Evolutionary conservation across 1,139 yeast species (phyloP).

Genomic region (Scheffersomyces illinoinensis): DNA sequence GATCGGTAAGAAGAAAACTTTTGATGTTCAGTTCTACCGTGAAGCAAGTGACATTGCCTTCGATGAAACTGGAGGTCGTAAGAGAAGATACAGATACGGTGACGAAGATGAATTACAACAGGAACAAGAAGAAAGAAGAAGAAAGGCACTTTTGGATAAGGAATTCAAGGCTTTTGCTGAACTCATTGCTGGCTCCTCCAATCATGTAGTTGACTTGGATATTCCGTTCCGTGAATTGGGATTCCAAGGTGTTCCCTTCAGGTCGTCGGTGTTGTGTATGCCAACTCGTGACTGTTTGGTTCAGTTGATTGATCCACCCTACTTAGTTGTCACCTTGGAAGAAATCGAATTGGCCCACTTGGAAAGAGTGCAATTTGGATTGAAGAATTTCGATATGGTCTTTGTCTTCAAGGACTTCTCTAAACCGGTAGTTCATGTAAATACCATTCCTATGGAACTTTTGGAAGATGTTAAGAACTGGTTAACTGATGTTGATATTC

Average conservation of each 20-base stretch:
- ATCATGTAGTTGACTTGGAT: slow-evolving; percentile 82
- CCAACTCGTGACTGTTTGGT: slow-evolving; percentile 97
- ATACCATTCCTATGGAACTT: slow-evolving; percentile 91
- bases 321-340: slow-evolving; percentile 83
- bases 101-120: slow-evolving; percentile 98
- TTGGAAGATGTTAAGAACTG: slow-evolving; percentile 93
- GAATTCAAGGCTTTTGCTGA: slow-evolving; percentile 92
- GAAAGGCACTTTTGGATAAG: slow-evolving; percentile 86
- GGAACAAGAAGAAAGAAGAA: slow-evolving; percentile 96
- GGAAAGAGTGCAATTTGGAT: slow-evolving; percentile 96
- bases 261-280: slow-evolving; percentile 92
- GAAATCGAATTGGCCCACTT: slow-evolving; percentile 94
- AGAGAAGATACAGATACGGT: slow-evolving; percentile 88
- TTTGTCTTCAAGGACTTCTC: slow-evolving; percentile 90
- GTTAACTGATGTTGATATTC: slow-evolving; percentile 95
- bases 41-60: slow-evolving; percentile 96
- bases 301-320: slow-evolving; percentile 93
- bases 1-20: slow-evolving; percentile 94
- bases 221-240: slow-evolving; percentile 96
- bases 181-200: slow-evolving; percentile 82
- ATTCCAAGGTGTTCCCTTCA: slow-evolving; percentile 95
- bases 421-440: slow-evolving; percentile 86
- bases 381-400: slow-evolving; percentile 93
- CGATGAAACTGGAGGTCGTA: slow-evolving; percentile 96
- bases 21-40: slow-evolving; percentile 92